Evolutionary conservation across 495 filamentous ascomycete genomes (phyloP), one percentile per base, ranked within the genome.

Genomic region (Talaromyces adpressus): DNA sequence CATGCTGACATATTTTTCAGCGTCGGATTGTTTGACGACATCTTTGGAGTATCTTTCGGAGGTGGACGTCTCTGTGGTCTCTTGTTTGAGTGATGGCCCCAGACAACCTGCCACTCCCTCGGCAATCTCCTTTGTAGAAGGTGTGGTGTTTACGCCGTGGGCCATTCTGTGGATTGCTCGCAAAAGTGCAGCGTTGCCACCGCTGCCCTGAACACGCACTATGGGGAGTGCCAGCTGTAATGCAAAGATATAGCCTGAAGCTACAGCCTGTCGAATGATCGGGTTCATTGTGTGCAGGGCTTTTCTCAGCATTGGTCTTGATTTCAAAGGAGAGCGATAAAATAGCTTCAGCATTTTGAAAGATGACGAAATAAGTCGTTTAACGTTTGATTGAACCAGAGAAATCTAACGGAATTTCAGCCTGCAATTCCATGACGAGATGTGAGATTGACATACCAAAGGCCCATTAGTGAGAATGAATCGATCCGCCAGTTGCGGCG

Each of bases 171-270:
- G 79, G 16, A 73, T 59, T 3, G 63, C 9, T 51, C 68, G 72
- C 62, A 84, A 62, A 34, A 82, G 72, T n/a, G 75, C 77, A 30
- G 65, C 66, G 62, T 83, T 77, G 3, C 80, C 79, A 11, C 78
- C 72, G 3, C 58, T 68, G 6, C 77, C 72, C 60, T 80, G 67
- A 57, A 72, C 75, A 29, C 62, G 63, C 36, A 79, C 73, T 6
- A 82, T 53, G 6, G 71, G 64, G 3, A 63, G 59, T 4, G 81
- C 82, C 16, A 85, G 66, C 52, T 78, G 73, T 70, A 85, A 75
- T 7, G 71, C 70, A 62, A 84, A 83, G 45, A 85, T 71, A 59
- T 85, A 85, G 45, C 79, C 77, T 0, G 80, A 84, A 25, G 73
- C 61, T 2, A 41, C n/a, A 23, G 77, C 7, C 61, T 85, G 82